Evolutionary conservation across 768 basidiomycete genomes (phyloP), one percentile per base, ranked within the genome.

Genomic region (Psilocybe cubensis): DNA sequence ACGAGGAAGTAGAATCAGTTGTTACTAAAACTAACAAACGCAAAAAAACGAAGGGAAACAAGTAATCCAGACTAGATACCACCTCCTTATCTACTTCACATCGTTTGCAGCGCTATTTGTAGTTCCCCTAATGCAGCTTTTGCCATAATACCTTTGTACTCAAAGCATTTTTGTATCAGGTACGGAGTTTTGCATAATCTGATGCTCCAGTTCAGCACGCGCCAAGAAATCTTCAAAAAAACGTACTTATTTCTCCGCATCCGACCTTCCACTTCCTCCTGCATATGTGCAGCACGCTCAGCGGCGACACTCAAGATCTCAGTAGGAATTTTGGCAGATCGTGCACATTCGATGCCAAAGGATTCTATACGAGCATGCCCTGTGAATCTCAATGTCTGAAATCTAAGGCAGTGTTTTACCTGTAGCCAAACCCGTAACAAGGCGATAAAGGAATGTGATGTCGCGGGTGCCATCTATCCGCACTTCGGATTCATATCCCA

Each of bases 291-390:
- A 1, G 91, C 84, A 29, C 79, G 76, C 54, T 76, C 68, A 1
- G 80, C 69, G 14, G 96, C 96, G 6, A 78, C 70, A 5, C 73
- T 70, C 3, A 98, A 77, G 7, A 98, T 79, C 1, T 70, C 59
- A 61, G 89, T 87, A 0, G 93, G 90, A 29, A 98, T 69, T 8
- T 89, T 89, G 0, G 96, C 96, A 23, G 98, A 81, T 42, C 93
- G 83, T 7, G 88, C 94, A 69, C 94, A 96, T 76, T 96, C 95
- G 8, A 97, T 87, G 10, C 95, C 95, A 68, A 95, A 98, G 0
- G 92, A 94, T 66, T 89, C 89, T 78, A 53, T 21, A 25, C 25
- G 41, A 33, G 41, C 21, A 18, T 51, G 20, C 20, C 23, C 12
- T 41, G 25, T 29, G 21, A 14, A 8, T 17, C 20, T 24, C 51